Percentiles rank a stretch among this genome's conserved stretches.
These are phyloP conservation scores for Mycena venus DNA, from an alignment of 768 basidiomycete species.

Conservation along the genomic window DNA sequence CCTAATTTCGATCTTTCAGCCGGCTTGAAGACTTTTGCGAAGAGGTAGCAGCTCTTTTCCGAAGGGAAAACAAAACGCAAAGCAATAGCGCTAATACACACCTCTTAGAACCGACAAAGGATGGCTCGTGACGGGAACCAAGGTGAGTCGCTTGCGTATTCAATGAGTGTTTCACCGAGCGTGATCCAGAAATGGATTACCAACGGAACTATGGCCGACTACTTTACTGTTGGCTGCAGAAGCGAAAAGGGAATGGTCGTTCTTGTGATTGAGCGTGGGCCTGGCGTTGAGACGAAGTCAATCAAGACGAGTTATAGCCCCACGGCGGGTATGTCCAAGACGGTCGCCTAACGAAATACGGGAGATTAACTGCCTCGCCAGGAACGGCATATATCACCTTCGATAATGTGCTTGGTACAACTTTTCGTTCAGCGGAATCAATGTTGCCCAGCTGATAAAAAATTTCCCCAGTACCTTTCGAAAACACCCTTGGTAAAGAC, in stretches of 20 bases:
- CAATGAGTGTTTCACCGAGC: neutral
- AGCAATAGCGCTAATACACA: too few species aligned
- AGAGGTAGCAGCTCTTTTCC: too few species aligned
- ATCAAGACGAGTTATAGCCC: slow-evolving; percentile 92
- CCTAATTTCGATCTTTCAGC: slow-evolving; percentile 37
- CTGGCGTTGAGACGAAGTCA: slow-evolving; percentile 79
- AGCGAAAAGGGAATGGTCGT: slow-evolving; percentile 59
- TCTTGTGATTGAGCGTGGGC: slow-evolving; percentile 48
- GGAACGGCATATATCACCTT: slow-evolving; percentile 87
- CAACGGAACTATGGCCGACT: slow-evolving; percentile 80
- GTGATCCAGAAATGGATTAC: slow-evolving; percentile 78
- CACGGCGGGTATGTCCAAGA: slow-evolving; percentile 65
- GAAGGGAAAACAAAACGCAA: too few species aligned
- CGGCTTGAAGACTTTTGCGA: slow-evolving; percentile 80
- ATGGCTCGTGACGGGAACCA: slow-evolving; percentile 86
- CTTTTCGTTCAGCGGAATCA: too few species aligned
- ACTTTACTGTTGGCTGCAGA: slow-evolving; percentile 74
- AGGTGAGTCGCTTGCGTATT: slow-evolving; percentile 64
- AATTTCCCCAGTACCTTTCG: too few species aligned
- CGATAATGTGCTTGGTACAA: slow-evolving; percentile 86
- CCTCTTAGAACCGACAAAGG: slow-evolving; percentile 81
- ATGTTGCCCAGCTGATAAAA: too few species aligned
- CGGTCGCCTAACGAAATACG: fast-evolving
- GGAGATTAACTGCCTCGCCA: neutral
- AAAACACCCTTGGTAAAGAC: slow-evolving; percentile 78